phyloP scores from a whole-genome alignment of 441 rosid genomes.

The Brassica hybrid region DNA sequence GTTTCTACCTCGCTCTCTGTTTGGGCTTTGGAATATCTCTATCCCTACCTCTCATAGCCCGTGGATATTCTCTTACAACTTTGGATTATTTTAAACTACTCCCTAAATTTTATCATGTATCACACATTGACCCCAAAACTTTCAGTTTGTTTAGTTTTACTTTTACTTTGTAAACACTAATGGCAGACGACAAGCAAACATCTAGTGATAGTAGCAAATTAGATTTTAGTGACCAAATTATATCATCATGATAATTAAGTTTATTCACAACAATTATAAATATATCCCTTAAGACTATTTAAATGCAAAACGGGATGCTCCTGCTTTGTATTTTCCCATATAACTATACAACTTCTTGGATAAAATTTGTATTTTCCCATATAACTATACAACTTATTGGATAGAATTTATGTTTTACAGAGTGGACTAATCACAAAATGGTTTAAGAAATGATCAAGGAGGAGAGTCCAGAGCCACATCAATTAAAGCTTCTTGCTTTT shows the following conservation, averaged over 20 bases:
- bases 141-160: not conserved
- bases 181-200: too few relatives aligned
- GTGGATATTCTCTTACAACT: conserved; percentile 24
- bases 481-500: conserved; percentile 44
- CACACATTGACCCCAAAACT: not conserved
- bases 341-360: too few relatives aligned
- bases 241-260: too few relatives aligned
- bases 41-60: conserved; percentile 9
- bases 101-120: not conserved
- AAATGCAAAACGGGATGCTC: too few relatives aligned
- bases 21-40: conserved; percentile 35
- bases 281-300: too few relatives aligned
- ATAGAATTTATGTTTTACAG: not conserved
- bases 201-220: too few relatives aligned
- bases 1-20: conserved; percentile 29
- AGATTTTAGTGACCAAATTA: too few relatives aligned
- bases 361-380: too few relatives aligned
- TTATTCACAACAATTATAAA: too few relatives aligned
- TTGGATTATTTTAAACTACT: conserved; percentile 15
- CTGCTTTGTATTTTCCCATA: too few relatives aligned
- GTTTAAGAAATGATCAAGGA: not conserved
- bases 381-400: not conserved
- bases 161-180: not conserved
- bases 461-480: conserved; percentile 19
- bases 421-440: conserved; percentile 16